Base-by-base conservation (phyloP, 768 basidiomycete genomes). In the Pleurotus pulmonarius region DNA sequence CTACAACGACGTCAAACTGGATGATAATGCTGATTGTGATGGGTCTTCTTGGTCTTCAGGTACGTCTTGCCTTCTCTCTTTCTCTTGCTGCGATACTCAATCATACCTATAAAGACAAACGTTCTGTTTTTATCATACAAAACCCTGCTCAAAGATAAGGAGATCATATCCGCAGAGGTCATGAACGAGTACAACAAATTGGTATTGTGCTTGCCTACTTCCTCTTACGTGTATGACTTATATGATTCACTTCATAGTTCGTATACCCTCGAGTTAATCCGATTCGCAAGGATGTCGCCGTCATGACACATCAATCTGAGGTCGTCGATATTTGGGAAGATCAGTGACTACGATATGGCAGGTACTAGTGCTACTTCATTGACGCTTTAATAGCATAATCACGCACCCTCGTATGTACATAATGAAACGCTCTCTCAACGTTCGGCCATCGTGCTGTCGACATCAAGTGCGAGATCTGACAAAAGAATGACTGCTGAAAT, bases 221-320 rank as follows among this genome's bases (percentile, higher is more conserved):
- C 20, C 20, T 3, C 13, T 8, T 15, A 13, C 34, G 22, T 22
- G 29, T 12, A 6, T 29, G 16, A n/a, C 43, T 58, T 20, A 61
- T 37, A 53, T 13, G 46, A 9, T 24, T 37, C 55, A 16, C 26
- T 26, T 37, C 11, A 22, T 56, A 94, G 90, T 94, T 91, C 66
- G 92, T 94, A 3, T 83, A 88, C 62, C 92, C 92, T n/a, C 82
- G 86, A 58, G 69, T 91, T 58, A 86, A 89, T 63, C 87, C 87
- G 5, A 75, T 93, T 18, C 82, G 88, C 26, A 82, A 76, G 57
- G 92, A 94, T 60, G 90, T 83, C 1, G 85, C 87, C 3, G 87
- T 91, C 24, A 92, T 91, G 90, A 94, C 92, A 2, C 85, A 92
- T 67, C 78, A 94, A 64, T 82, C 88, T 1, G 92, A 94, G 75